Conservation (phyloP, 139 green algal species). For the Nannochloris sp. region DNA sequence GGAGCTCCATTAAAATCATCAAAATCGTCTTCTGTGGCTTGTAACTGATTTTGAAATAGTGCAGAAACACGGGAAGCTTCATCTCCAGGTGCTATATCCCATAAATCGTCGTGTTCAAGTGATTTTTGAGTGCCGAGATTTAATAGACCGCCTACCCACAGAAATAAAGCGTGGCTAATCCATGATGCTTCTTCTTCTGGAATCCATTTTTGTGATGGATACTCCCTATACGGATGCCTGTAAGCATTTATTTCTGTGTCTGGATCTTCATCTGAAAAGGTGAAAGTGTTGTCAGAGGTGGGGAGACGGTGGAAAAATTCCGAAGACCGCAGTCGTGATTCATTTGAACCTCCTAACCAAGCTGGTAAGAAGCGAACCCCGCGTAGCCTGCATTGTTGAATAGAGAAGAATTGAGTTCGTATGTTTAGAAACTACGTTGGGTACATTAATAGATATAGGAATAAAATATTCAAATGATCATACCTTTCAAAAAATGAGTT, state of each 20-base stretch:
- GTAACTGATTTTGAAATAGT: slow-evolving; percentile 39
- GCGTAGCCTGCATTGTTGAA: too few species aligned
- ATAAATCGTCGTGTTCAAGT: slow-evolving; percentile 73
- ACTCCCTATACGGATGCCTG: too few species aligned
- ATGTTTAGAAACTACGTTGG: too few species aligned
- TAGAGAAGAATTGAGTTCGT: too few species aligned
- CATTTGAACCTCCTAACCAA: background rate
- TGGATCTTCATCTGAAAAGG: too few species aligned
- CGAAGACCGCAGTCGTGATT: background rate
- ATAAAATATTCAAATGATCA: too few species aligned
- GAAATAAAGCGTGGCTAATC: slow-evolving; percentile 53
- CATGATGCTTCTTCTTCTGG: slow-evolving; percentile 58
- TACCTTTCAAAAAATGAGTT: too few species aligned
- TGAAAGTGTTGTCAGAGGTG: too few species aligned
- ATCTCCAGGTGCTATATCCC: slow-evolving; percentile 56
- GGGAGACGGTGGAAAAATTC: background rate
- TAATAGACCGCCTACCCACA: slow-evolving; percentile 55
- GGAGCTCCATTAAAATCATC: too few species aligned
- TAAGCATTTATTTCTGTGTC: too few species aligned
- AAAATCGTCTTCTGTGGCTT: slow-evolving; percentile 22
- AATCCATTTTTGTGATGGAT: slow-evolving; percentile 26
- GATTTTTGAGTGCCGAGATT: slow-evolving; percentile 46
- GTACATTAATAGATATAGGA: too few species aligned
- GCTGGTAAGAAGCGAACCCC: background rate
- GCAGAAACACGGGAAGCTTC: slow-evolving; percentile 32